Base-by-base conservation (phyloP, 495 filamentous ascomycete species). In the Schizothecium vesticola region DNA sequence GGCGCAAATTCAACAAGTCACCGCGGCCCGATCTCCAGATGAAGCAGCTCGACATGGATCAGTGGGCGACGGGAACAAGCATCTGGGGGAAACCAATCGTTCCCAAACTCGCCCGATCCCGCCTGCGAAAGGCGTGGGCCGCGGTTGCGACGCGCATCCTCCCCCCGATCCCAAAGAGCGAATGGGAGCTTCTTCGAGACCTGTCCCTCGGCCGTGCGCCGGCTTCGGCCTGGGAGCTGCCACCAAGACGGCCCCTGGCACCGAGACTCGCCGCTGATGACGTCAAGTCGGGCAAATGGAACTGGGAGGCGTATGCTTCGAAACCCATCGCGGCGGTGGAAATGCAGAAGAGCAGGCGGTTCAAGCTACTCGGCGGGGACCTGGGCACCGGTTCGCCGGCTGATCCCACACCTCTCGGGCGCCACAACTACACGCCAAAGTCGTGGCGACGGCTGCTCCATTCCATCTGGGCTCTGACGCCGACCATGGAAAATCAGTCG, bases 161-260 rank as follows among this genome's bases (percentile, higher is more conserved):
- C n/a, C 91, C 93, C 8, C 95, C 95, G 2, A 70, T 97, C 1
- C 88, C 90, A 0, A 69, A 80, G 24, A 69, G 80, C 19, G 92
- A 95, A 67, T 91, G 90, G 81, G 77, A 85, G 26, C 72, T 82
- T 33, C 77, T 99, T 11, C 76, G 83, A 13, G 83, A 81, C 21
- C 71, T 96, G 12, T 81, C 87, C 0, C 71, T 78, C 12, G 93
- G 90, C 3, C 80, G 75, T 69, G 84, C 82, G 76, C 77, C 65
- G 63, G 80, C 81, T 8, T 26, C 61, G 3, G 72, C 74, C 33
- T 78, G 74, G 67, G 62, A 62, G 8, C 57, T 77, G 1, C 77
- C 79, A 21, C 56, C 57, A 7, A 75, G 81, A 24, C 71, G 78
- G 19, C 24, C 72, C 11, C 33, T 72, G 25, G 70, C 68, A 10